Evolutionary conservation across 345 rosid genomes (phyloP).

Genomic region (Trapa incisa): DNA sequence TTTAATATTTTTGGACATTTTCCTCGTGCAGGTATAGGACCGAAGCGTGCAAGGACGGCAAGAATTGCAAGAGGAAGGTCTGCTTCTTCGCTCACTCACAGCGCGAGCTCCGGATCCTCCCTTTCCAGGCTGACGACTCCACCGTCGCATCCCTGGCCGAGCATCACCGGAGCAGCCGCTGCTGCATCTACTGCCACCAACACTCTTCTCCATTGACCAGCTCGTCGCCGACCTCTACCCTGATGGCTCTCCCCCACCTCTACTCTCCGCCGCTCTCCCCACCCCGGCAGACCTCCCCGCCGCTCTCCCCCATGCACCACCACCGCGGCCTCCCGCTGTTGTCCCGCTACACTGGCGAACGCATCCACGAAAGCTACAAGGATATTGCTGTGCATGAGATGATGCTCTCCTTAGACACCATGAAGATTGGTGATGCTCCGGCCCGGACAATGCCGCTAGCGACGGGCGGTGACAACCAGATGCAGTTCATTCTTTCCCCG

Average conservation of each 20-base stretch:
- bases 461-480: constrained; percentile 17
- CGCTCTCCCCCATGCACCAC: constrained; percentile 52
- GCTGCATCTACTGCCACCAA: constrained; percentile 55
- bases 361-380: constrained; percentile 22
- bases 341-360: constrained; percentile 17
- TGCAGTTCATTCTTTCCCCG: constrained; percentile 47
- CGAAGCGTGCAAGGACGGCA: constrained; percentile 63
- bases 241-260: constrained; percentile 41
- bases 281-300: constrained; percentile 45
- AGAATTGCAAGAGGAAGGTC: constrained; percentile 51
- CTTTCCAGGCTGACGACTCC: constrained; percentile 16
- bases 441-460: too few species aligned
- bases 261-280: constrained; percentile 37
- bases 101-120: constrained; percentile 49
- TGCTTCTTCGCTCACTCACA: constrained; percentile 71
- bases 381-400: constrained; percentile 39
- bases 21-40: constrained; percentile 28
- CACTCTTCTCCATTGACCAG: constrained; percentile 27
- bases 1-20: too few species aligned
- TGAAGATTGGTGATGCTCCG: constrained; percentile 29
- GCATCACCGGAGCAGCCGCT: constrained; percentile 15
- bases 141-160: constrained; percentile 9
- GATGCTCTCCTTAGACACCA: constrained; percentile 40
- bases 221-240: constrained; percentile 69
- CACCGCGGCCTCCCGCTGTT: constrained; percentile 20